Evolutionary conservation across 306 rosid species (phyloP), one percentile per base, ranked within the genome.

Genomic region (Vigna radiata): DNA sequence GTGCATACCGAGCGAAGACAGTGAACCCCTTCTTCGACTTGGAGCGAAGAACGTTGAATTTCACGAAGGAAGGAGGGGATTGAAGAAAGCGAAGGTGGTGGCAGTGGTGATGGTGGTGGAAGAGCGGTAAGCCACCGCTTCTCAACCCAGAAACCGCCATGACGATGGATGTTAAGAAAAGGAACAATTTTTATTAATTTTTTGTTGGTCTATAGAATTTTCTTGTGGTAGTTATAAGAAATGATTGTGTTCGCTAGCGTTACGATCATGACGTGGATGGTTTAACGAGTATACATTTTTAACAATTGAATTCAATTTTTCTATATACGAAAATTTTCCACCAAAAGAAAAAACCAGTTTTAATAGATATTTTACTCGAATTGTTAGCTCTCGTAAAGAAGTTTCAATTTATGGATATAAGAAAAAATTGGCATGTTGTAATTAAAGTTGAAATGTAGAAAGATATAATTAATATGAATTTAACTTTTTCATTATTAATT

Each of bases 81-180:
- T 73, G 73, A 14, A 86, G 71, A 1, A 83, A 61, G 33, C 37
- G 89, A 59, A 29, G 67, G 44, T 61, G 65, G 25, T 31, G 67
- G 3, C 27, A 25, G 58, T 68, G 86, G 47, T 61, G 91, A 62
- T 79, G 91, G 63, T 73, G 91, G 49, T 75, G 69, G 58, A 84
- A n/a, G 15, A 87, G 27, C 2, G 97, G 90, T 66, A 83, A 77
- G 67, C 84, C 78, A 60, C 84, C 78, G 56, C 85, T 90, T 86
- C 87, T 89, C 78, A 92, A 66, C 14, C 88, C 98, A 1, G 93
- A 86, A 21, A 90, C 91, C 67, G 93, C 90, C 98, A 54, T 83
- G 53, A 70, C 16, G 36, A 14, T 36, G 44, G 17, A 21, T 2
- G 66, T 47, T 77, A 46, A 31, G 78, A 71, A 17, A 55, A 76